Evolutionary conservation across 2,329 filamentous ascomycete species (phyloP), one percentile per base, ranked within the genome.

Genomic region (Botrytis pseudocinerea): DNA sequence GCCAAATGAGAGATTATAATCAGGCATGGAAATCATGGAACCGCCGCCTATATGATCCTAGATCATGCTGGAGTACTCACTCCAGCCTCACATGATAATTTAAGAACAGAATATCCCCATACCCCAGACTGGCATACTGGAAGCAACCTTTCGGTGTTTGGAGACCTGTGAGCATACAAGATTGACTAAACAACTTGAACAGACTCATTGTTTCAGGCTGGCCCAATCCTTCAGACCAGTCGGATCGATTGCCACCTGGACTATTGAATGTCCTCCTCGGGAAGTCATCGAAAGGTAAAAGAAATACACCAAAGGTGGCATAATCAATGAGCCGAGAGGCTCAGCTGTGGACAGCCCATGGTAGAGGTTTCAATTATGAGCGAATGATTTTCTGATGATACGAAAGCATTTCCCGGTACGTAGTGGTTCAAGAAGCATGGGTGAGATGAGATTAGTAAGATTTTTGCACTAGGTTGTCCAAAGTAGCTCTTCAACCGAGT

Each of bases 31-130:
- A 51, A 48, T n/a, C 12, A 35, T 48, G 22, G 4, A 65, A 8
- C 38, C 14, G 44, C 32, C 46, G n/a, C 9, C 10, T 51, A 38
- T 54, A 14, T 5, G 4, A 51, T 40, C 32, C 54, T 40, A 38
- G 12, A 66, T n/a, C 44, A 65, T 65, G n/a, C 44, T 51, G 28
- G 35, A n/a, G 32, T 38, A 54, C 64, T 66, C 25, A 66, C 25
- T 66, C 64, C 25, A 40, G 46, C 64, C 8, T 40, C 46, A 40
- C 20, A 40, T 2, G n/a, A 40, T 54, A 54, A 28, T 25, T 16
- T 18, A 20, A 14, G 16, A 28, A 66, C 6, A 57, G 14, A 57
- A 28, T 28, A 57, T 32, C 3, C 14, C 51, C 16, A 28, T 28
- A 28, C n/a, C 14, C 51, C 6, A 7, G 6, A 57, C n/a, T 18